Evolutionary conservation across 192 early-diverging fungal genomes (phyloP).

Genomic region (Coemansia sp.): DNA sequence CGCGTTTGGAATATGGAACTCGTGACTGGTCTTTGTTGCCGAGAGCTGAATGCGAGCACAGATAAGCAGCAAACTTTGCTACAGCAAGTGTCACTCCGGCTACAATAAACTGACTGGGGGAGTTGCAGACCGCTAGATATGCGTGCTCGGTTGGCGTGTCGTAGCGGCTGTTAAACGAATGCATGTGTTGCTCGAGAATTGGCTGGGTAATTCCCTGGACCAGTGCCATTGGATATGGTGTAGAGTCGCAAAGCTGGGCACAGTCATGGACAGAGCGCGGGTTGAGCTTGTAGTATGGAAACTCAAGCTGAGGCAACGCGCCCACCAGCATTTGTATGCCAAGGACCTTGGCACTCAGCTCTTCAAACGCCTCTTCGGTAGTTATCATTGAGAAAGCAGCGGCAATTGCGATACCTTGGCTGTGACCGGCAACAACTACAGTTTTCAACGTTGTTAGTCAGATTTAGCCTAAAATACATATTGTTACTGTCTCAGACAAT

Average conservation of each 20-base stretch:
- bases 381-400: constrained; percentile 75
- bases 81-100: constrained; percentile 6
- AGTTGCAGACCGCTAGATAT: constrained; percentile 26
- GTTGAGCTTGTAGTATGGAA: constrained; percentile 22
- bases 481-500: too few species aligned
- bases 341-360: constrained; percentile 74
- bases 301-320: constrained; percentile 67
- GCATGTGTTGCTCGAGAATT: constrained; percentile 7
- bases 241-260: constrained; percentile 17
- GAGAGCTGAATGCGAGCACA: constrained; percentile 12
- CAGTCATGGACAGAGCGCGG: too few species aligned
- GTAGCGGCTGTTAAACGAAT: constrained; percentile 16
- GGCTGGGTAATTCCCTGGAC: constrained; percentile 18
- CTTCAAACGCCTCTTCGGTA: constrained; percentile 75
- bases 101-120: constrained; percentile 22
- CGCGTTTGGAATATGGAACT: constrained; percentile 76
- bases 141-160: background rate
- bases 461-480: too few species aligned
- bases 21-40: constrained; percentile 58
- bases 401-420: constrained; percentile 83
- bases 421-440: constrained; percentile 69
- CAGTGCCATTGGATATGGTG: constrained; percentile 21
- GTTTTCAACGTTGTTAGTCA: background rate
- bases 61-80: constrained; percentile 4
- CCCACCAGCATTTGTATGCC: constrained; percentile 70